Percentiles rank a stretch among this genome's conserved stretches.
These are phyloP conservation scores for Prunus mongolica DNA, from an alignment of 306 rosid species.

Conservation along the genomic window DNA sequence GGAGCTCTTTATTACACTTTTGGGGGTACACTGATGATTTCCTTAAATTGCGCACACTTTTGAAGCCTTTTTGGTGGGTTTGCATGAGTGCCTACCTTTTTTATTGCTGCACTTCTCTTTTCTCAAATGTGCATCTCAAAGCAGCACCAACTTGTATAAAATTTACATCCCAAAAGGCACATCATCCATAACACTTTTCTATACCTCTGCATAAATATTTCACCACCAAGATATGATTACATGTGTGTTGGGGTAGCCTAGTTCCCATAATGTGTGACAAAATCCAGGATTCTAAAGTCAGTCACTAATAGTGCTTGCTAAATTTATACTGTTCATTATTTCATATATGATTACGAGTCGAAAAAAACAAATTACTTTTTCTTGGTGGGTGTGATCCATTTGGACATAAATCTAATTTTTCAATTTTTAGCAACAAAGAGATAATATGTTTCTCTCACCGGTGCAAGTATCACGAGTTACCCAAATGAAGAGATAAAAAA, in stretches of 20 bases:
- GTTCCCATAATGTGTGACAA: conserved; percentile 31
- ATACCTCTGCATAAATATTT: conserved; percentile 16
- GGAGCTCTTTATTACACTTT: conserved; percentile 23
- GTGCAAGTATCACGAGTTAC: not conserved
- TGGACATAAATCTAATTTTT: too few species aligned
- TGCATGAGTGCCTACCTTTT: conserved; percentile 35
- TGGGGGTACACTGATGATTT: conserved; percentile 26
- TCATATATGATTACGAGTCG: too few species aligned
- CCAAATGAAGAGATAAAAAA: not conserved
- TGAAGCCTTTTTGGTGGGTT: conserved; percentile 35
- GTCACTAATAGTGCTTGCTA: not conserved
- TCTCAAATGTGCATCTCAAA: conserved; percentile 22
- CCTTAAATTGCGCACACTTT: conserved; percentile 67
- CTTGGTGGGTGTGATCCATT: not conserved
- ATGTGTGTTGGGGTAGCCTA: conserved; percentile 26
- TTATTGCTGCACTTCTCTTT: conserved; percentile 14
- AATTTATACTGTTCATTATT: too few species aligned
- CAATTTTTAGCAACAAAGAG: too few species aligned
- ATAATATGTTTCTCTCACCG: not conserved
- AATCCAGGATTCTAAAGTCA: conserved; percentile 10
- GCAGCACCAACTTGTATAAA: conserved; percentile 4
- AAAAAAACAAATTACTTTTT: not conserved
- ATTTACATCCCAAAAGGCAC: conserved; percentile 32
- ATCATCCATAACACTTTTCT: not conserved
- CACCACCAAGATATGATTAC: conserved; percentile 25